Base-by-base conservation (phyloP, 495 filamentous ascomycete species). In the Penicillium steckii region DNA sequence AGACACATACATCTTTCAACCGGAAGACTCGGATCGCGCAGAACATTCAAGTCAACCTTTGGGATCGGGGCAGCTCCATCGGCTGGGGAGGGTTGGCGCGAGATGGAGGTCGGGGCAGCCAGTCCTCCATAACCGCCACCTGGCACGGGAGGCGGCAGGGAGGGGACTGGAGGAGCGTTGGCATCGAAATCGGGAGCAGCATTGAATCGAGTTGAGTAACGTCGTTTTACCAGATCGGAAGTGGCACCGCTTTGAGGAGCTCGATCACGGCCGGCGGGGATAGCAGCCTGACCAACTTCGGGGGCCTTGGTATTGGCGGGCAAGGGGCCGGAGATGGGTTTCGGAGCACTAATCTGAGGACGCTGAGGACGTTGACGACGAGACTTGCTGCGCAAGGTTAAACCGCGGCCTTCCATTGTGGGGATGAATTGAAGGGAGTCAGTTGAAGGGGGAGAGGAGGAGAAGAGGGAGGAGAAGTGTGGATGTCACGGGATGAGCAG, bases 151-250 rank as follows among this genome's bases (percentile, higher is more conserved):
- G 52, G 48, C 9, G 83, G 69, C 74, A 76, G 57, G 53, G 71
- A 35, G 3, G 90, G 90, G 51, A 94, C 73, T 1, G 89, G 87
- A 42, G 86, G 84, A 26, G 78, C 84, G 41, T 72, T 78, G 37
- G 72, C 74, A 50, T 82, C 78, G 58, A 87, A 89, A 53, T 91
- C 86, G 0, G 88, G 88, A 9, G 85, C 70, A 44, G 86, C 82
- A 56, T 89, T 89, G 67, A 96, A 96, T 44, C 92, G 82, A 24
- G 91, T 91, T 15, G 94, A 97, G 68, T 97, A 97, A 48, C 94
- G 78, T 50, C 89, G 78, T 71, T 97, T 97, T 44, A 99, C 95
- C 43, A 97, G 76, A 68, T 99, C 95, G 18, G 90, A 86, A 3
- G 92, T 96, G 73, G 89, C 53, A 62, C 68, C 70, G 38, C 64